phyloP scores from a whole-genome alignment of 768 basidiomycete species.

The Termitomyces sp. region DNA sequence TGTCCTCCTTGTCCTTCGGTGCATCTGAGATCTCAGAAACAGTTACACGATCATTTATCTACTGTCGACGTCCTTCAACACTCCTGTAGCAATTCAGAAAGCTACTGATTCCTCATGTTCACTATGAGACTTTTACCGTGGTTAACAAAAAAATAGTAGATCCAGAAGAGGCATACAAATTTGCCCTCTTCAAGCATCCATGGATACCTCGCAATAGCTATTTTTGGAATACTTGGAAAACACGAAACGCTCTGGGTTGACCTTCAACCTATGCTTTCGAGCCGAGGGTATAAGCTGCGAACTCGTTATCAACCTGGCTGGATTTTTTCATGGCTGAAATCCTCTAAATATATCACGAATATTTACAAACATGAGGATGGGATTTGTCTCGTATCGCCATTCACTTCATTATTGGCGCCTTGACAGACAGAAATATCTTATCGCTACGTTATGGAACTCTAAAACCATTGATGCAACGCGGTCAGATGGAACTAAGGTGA shows the following conservation, averaged over 20 bases:
- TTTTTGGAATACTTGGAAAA: background rate
- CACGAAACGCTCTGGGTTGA: background rate
- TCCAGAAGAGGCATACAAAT: background rate
- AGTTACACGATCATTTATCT: too few relatives aligned
- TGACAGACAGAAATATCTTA: background rate
- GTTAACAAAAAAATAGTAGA: background rate
- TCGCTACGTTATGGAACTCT: background rate
- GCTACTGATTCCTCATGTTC: background rate
- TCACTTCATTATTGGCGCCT: background rate
- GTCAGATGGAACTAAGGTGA: background rate
- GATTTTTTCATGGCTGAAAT: slow-evolving; percentile 4
- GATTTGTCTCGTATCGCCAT: background rate
- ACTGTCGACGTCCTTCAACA: too few relatives aligned
- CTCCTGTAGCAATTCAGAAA: background rate
- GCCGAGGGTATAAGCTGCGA: slow-evolving; percentile 1
- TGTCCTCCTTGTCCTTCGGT: too few relatives aligned
- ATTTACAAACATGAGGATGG: background rate
- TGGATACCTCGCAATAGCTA: background rate
- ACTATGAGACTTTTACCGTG: background rate
- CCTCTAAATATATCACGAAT: background rate
- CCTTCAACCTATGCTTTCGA: background rate
- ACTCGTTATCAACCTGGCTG: slow-evolving; percentile 1
- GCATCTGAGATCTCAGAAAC: too few relatives aligned
- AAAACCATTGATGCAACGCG: background rate
- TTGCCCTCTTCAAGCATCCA: background rate